phyloP scores from a whole-genome alignment of 2,329 filamentous ascomycete genomes.

The Trichoderma gracile region DNA sequence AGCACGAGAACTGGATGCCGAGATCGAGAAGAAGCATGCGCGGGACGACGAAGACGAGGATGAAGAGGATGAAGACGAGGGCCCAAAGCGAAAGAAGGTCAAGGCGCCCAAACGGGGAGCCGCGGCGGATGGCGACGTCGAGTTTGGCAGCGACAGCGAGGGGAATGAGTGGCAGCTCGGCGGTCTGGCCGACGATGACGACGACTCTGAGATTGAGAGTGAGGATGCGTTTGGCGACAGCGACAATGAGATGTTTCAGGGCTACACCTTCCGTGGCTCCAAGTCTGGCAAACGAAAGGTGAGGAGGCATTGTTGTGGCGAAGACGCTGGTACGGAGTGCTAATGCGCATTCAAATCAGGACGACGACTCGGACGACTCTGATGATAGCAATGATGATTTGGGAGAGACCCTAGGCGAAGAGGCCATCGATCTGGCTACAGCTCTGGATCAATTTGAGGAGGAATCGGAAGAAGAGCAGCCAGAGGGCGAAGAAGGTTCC shows the following conservation, averaged over 20 bases:
- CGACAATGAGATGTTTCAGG: constrained; percentile 82
- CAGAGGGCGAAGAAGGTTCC: constrained; percentile 47
- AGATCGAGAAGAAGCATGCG: constrained; percentile 47
- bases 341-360: constrained; percentile 32
- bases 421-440: constrained; percentile 60
- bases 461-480: constrained; percentile 51
- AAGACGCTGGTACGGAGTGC: background rate
- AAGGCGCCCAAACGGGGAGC: constrained; percentile 45
- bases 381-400: constrained; percentile 55
- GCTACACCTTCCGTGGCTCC: constrained; percentile 60
- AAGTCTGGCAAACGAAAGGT: constrained; percentile 40
- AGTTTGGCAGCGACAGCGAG: constrained; percentile 80
- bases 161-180: constrained; percentile 85
- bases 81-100: constrained; percentile 44
- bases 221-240: constrained; percentile 85
- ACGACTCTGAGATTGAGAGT: constrained; percentile 65
- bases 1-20: constrained; percentile 54
- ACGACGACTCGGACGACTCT: constrained; percentile 57
- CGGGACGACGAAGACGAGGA: constrained; percentile 49
- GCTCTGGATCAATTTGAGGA: constrained; percentile 58
- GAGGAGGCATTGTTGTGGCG: constrained; percentile 1
- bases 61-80: constrained; percentile 57
- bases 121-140: constrained; percentile 57
- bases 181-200: constrained; percentile 54
- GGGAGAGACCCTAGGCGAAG: constrained; percentile 58